Percentiles rank a stretch among this genome's conserved stretches.
Evolutionary conservation across 1,284 basidiomycete genomes (phyloP).

Genomic region (Cutaneotrichosporon curvatum): DNA sequence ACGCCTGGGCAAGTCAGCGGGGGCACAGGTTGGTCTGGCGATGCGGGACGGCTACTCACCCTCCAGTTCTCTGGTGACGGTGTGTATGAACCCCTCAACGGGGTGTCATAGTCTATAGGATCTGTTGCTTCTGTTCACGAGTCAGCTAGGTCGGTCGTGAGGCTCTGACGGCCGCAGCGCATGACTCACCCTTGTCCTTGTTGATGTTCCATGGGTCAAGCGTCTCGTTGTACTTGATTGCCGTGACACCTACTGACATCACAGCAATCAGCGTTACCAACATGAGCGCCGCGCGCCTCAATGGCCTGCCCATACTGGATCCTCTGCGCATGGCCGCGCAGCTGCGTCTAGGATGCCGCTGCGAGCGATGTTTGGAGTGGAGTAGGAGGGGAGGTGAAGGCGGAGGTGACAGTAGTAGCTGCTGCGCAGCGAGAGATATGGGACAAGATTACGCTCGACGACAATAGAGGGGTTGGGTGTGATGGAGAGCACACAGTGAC

Average conservation of each 20-base stretch:
- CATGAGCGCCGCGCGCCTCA: neutral
- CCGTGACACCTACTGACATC: slow-evolving; percentile 7
- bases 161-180: neutral
- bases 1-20: slow-evolving; percentile 33
- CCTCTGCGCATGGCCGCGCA: slow-evolving; percentile 8
- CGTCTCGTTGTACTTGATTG: slow-evolving; percentile 58
- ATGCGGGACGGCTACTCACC: slow-evolving; percentile 44
- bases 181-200: slow-evolving; percentile 56
- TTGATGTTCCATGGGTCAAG: slow-evolving; percentile 78
- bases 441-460: too few species aligned
- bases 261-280: too few species aligned
- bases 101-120: slow-evolving; percentile 62
- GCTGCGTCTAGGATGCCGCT: neutral
- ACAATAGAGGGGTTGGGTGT: too few species aligned
- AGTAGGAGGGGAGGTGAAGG: neutral
- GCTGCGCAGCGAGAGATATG: too few species aligned
- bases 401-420: neutral
- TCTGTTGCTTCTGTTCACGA: slow-evolving; percentile 52
- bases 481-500: too few species aligned
- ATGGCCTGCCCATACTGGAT: slow-evolving; percentile 4
- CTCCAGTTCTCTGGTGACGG: slow-evolving; percentile 81
- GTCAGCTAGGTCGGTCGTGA: too few species aligned
- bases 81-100: slow-evolving; percentile 51
- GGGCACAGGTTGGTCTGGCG: too few species aligned
- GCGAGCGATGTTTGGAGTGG: neutral